Conservation (phyloP, 768 basidiomycete species). For the Artomyces pyxidatus region DNA sequence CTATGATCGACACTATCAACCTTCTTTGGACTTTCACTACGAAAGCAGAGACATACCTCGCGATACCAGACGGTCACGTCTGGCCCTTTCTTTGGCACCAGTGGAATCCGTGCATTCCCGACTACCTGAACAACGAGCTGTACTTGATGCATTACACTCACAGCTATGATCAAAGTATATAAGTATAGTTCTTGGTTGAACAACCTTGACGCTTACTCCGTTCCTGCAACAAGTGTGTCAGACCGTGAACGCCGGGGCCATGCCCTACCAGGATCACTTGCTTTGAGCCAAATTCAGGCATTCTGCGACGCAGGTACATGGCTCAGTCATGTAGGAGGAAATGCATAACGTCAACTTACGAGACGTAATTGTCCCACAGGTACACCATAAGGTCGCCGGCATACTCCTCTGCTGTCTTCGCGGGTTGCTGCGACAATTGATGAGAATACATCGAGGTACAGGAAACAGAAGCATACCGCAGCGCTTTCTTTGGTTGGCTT, state of each 20-base stretch:
- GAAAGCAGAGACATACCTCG: conserved; percentile 48
- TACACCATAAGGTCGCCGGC: conserved; percentile 63
- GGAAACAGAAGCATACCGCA: neutral
- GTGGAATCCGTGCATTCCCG: conserved; percentile 13
- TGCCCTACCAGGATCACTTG: conserved; percentile 81
- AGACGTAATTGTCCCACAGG: conserved; percentile 94
- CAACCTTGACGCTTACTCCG: conserved; percentile 48
- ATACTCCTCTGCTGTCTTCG: conserved; percentile 23
- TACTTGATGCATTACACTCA: conserved; percentile 40
- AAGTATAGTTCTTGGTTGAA: neutral
- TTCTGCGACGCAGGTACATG: neutral
- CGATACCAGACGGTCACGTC: conserved; percentile 52
- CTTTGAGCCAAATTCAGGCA: too few relatives aligned
- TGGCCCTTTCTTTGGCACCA: conserved; percentile 12
- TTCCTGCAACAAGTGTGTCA: conserved; percentile 66
- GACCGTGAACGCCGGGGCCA: conserved; percentile 69
- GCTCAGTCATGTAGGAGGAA: conserved; percentile 28
- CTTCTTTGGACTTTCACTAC: conserved; percentile 5
- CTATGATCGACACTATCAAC: conserved; percentile 29
- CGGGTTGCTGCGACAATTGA: conserved; percentile 9
- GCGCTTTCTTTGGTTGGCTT: too few relatives aligned
- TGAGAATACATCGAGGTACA: neutral
- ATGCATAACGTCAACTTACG: conserved; percentile 36
- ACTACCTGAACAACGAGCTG: conserved; percentile 16
- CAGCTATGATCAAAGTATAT: conserved; percentile 24